Evolutionary conservation across 495 filamentous ascomycete genomes (phyloP).

Genomic region (Daldinia caldariorum): DNA sequence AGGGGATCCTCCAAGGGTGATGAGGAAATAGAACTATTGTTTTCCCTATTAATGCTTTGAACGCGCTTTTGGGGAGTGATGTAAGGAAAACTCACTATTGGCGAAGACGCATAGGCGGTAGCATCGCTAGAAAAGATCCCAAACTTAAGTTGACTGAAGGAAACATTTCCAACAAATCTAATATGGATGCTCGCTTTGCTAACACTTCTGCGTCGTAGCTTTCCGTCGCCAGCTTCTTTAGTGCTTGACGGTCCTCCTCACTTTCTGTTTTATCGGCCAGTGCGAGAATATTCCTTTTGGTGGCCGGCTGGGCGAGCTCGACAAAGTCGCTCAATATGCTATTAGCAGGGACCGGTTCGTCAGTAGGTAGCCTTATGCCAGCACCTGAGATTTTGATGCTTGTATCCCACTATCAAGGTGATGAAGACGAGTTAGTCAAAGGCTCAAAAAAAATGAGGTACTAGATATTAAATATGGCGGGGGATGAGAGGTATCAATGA

Average conservation of each 20-base stretch:
- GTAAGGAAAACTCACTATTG: slow-evolving; percentile 59
- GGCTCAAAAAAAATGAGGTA: background rate
- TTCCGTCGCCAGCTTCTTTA: slow-evolving; percentile 34
- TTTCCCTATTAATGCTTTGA: slow-evolving; percentile 2
- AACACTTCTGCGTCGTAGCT: slow-evolving; percentile 38
- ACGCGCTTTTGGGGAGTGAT: slow-evolving; percentile 44
- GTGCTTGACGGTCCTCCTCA: slow-evolving; percentile 21
- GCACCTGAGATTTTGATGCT: slow-evolving; percentile 37
- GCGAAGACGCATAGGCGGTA: slow-evolving; percentile 70
- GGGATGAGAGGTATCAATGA: background rate
- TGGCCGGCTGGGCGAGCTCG: slow-evolving; percentile 71
- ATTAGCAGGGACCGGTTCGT: slow-evolving; percentile 62
- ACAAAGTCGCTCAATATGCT: slow-evolving; percentile 70
- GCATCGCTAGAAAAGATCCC: slow-evolving; percentile 67
- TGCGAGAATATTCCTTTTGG: slow-evolving; percentile 47
- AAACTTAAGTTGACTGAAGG: slow-evolving; percentile 57
- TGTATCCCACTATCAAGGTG: slow-evolving; percentile 20
- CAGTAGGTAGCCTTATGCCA: slow-evolving; percentile 61
- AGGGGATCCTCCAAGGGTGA: slow-evolving; percentile 59
- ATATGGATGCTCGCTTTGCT: slow-evolving; percentile 63
- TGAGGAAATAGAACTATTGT: slow-evolving; percentile 62
- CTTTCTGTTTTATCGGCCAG: slow-evolving; percentile 39
- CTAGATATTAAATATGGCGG: background rate
- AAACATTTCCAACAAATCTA: slow-evolving; percentile 69
- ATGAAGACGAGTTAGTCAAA: background rate